A percentile compares a stretch with the other conserved stretches of the same genome.
Conservation (phyloP, 805 yeast genomes). For the Aciculoconidium aculeatum region DNA sequence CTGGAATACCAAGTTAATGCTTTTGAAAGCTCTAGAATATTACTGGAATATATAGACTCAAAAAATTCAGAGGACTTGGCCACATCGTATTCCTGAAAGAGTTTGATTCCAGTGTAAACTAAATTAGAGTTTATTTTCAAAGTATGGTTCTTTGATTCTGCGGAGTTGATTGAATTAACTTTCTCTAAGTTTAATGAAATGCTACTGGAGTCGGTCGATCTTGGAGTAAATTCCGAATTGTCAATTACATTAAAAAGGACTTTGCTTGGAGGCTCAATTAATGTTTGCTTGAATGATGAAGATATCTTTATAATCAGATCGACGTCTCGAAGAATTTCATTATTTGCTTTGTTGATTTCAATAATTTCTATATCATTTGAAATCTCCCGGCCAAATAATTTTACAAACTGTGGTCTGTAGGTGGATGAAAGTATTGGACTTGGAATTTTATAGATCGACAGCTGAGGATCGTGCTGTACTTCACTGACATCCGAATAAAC, state of each 20-base stretch:
- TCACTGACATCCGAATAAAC: constrained; percentile 9
- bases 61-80: constrained; percentile 26
- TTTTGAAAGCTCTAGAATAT: constrained; percentile 29
- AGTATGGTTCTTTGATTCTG: too few relatives aligned
- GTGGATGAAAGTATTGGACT: constrained; percentile 26
- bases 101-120: constrained; percentile 23
- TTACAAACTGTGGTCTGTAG: constrained; percentile 21
- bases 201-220: constrained; percentile 25
- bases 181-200: constrained; percentile 14
- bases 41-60: constrained; percentile 26
- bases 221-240: constrained; percentile 32
- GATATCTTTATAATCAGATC: too few relatives aligned
- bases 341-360: too few relatives aligned
- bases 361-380: constrained; percentile 14
- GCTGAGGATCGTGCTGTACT: too few relatives aligned
- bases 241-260: constrained; percentile 32
- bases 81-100: constrained; percentile 25
- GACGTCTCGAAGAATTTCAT: too few relatives aligned
- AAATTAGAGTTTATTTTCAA: constrained; percentile 27
- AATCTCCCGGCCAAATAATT: too few relatives aligned
- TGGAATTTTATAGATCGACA: constrained; percentile 14
- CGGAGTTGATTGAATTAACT: too few relatives aligned
- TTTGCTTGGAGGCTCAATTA: constrained; percentile 16
- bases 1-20: constrained; percentile 23
- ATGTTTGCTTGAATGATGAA: too few relatives aligned